A percentile compares a stretch with the other conserved stretches of the same genome.
Evolutionary conservation across 768 basidiomycete genomes (phyloP).

Genomic region (Macrolepiota albuminosa): DNA sequence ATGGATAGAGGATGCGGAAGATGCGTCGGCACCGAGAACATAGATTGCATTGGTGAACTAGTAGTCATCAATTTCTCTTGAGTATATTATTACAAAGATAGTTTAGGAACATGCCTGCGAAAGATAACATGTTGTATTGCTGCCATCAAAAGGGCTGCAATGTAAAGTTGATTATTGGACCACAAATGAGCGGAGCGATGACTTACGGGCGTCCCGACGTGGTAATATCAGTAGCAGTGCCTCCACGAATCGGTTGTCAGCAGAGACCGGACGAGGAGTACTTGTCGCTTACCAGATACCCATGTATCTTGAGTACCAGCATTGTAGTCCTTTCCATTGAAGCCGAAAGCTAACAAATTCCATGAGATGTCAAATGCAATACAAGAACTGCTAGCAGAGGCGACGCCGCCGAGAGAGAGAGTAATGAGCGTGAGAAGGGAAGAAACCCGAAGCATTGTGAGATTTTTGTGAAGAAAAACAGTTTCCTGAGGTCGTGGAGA

Average conservation of each 20-base stretch:
- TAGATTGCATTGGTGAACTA: constrained; percentile 86
- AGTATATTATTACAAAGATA: not conserved
- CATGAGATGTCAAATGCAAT: constrained; percentile 74
- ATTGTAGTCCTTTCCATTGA: constrained; percentile 80
- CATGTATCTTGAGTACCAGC: constrained; percentile 70
- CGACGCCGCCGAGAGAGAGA: constrained; percentile 16
- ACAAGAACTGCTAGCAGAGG: constrained; percentile 36
- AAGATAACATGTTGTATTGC: constrained; percentile 66
- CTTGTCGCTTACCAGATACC: constrained; percentile 41
- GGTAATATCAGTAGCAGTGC: constrained; percentile 64
- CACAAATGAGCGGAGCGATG: not conserved
- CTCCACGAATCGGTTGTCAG: constrained; percentile 23
- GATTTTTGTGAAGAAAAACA: not conserved
- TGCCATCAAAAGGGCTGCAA: constrained; percentile 58
- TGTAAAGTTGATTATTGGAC: not conserved
- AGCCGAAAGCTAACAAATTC: constrained; percentile 85
- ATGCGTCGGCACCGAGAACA: constrained; percentile 70
- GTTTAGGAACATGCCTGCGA: constrained; percentile 42
- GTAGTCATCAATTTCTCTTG: constrained; percentile 22
- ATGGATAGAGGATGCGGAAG: constrained; percentile 66
- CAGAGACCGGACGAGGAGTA: not conserved
- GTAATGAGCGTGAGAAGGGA: constrained; percentile 15
- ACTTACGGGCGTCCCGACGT: constrained; percentile 68
- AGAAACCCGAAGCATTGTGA: constrained; percentile 13
- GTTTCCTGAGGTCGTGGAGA: constrained; percentile 1